These are phyloP conservation scores for Neurospora africana DNA, from an alignment of 495 filamentous ascomycete species.

Conservation along the genomic window DNA sequence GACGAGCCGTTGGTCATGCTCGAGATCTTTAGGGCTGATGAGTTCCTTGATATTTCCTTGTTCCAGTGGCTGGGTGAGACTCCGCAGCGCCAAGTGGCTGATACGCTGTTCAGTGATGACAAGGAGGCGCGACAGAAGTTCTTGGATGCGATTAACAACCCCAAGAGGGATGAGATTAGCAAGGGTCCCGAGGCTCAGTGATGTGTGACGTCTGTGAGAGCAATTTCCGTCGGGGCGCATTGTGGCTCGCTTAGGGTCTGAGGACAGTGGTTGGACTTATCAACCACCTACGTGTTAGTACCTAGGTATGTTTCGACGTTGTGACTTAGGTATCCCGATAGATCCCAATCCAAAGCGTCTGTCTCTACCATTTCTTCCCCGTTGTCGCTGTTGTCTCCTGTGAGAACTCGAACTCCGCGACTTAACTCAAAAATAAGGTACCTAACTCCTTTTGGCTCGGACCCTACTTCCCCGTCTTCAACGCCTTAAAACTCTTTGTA, in stretches of 20 bases:
- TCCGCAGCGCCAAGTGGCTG: constrained; percentile 48
- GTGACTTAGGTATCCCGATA: not conserved
- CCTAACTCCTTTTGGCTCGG: too few relatives aligned
- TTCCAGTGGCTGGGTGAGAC: constrained; percentile 64
- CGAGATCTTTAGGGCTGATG: constrained; percentile 48
- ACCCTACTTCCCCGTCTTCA: constrained; percentile 9
- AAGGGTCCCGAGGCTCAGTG: constrained; percentile 3
- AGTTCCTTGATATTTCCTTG: constrained; percentile 52
- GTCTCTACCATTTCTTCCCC: too few relatives aligned
- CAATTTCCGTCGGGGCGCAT: not conserved
- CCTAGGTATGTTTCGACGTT: not conserved
- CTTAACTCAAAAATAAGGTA: too few relatives aligned
- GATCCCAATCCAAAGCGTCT: not conserved
- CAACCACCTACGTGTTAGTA: too few relatives aligned
- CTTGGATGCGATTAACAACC: constrained; percentile 41
- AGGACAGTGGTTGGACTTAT: not conserved
- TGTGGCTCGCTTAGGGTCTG: not conserved
- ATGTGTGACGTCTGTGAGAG: not conserved
- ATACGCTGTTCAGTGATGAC: constrained; percentile 49
- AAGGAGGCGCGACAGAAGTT: constrained; percentile 45
- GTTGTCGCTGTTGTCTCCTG: too few relatives aligned
- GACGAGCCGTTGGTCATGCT: constrained; percentile 51
- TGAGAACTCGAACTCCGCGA: too few relatives aligned
- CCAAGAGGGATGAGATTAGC: constrained; percentile 37
- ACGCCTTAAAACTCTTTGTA: constrained; percentile 48